These are phyloP conservation scores for Taxillus chinensis DNA, from an alignment of 164 flowering plant genomes.

Conservation along the genomic window DNA sequence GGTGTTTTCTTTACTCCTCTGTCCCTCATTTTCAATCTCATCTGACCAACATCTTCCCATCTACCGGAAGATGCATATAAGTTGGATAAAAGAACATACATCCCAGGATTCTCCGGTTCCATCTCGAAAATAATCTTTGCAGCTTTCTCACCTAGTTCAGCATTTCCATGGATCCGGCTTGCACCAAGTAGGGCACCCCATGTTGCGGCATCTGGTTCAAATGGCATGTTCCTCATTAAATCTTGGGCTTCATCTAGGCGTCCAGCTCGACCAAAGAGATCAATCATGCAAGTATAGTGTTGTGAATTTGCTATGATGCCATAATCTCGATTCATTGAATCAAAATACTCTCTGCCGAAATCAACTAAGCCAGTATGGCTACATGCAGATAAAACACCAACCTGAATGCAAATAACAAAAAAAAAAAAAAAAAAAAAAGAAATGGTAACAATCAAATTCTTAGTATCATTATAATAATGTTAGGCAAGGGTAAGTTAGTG, in stretches of 20 bases:
- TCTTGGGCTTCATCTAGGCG: conserved; percentile 64
- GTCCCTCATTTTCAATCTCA: conserved; percentile 74
- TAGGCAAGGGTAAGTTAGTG: too few relatives aligned
- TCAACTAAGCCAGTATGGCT: conserved; percentile 79
- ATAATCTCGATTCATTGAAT: conserved; percentile 55
- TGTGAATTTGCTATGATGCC: conserved; percentile 50
- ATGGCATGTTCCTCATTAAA: conserved; percentile 66
- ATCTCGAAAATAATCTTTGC: conserved; percentile 64
- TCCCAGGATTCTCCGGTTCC: conserved; percentile 90
- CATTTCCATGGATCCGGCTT: conserved; percentile 75
- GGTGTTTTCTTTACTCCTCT: conserved; percentile 66
- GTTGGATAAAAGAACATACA: conserved; percentile 88
- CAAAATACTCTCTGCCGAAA: conserved; percentile 56
- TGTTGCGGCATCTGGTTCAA: conserved; percentile 79
- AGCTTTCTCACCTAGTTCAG: conserved; percentile 74
- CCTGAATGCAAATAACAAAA: conserved; percentile 27
- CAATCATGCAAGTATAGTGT: conserved; percentile 93
- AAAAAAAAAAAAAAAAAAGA: too few relatives aligned
- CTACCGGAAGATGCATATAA: conserved; percentile 80
- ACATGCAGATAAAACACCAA: conserved; percentile 86
- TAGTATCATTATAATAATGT: too few relatives aligned
- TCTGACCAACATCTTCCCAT: conserved; percentile 63
- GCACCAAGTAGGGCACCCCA: conserved; percentile 98
- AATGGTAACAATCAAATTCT: too few relatives aligned
- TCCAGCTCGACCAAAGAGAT: conserved; percentile 93